Evolutionary conservation across 306 rosid genomes (phyloP), one percentile per base, ranked within the genome.

Genomic region (Malus orientalis): DNA sequence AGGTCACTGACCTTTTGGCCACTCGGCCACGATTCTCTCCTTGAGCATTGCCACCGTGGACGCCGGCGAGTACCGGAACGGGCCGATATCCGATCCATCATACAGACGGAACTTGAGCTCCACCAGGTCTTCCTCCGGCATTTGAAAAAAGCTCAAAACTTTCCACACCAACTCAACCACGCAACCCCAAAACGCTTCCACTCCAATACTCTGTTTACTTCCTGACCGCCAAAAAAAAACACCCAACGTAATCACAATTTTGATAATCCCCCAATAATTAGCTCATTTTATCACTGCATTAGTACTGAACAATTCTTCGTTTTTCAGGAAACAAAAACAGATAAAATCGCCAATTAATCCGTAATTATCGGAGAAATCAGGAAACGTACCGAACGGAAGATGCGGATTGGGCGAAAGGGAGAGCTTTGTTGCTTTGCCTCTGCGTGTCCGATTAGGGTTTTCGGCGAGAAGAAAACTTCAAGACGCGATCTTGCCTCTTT

Each of bases 31-130:
- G 74, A 93, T 89, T 77, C 90, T 86, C 81, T 91, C 98, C 86
- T 93, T 93, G 58, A 93, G 85, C 88, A 80, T 76, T 19, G 97
- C 85, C 0, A 93, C 89, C 0, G 97, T 93, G 6, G 97, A 91
- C 30, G 95, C 85, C 2, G 90, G 97, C 3, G 95, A 89, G 73
- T 88, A 93, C 47, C 91, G 87, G 59, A 86, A 89, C 4, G 98
- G 98, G 69, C 98, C 98, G 5, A 93, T 86, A 80, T 93, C 96
- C 32, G 97, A 85, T 83, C 98, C 98, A 82, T 93, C 98, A 58
- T 86, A 93, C 23, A 91, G 90, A 51, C 97, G 97, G 79, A 93
- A 93, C 89, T 91, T 93, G 33, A 93, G 93, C 86, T 93, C 98
- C 38, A 91, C 84, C 69, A 86, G 59, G 76, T 93, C 96, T 78